phyloP scores from a whole-genome alignment of 345 rosid species.

The Gossypium longicalyx region DNA sequence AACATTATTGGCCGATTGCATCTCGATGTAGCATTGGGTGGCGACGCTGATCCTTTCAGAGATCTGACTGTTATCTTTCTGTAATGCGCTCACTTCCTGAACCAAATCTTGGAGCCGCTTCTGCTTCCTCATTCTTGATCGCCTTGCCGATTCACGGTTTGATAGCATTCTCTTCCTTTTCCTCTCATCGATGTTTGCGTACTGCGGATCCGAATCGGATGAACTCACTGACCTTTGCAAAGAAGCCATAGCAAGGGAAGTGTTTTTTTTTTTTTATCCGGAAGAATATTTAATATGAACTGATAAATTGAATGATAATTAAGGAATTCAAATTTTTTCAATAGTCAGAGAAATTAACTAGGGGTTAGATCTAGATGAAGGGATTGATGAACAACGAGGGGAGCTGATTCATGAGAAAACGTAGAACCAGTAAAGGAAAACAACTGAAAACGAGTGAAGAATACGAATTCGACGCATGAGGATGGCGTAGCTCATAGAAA shows the following conservation, averaged over 20 bases:
- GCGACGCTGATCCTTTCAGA: constrained; percentile 29
- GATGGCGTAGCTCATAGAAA: constrained; percentile 53
- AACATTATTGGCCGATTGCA: constrained; percentile 58
- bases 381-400: not conserved
- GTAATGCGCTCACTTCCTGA: constrained; percentile 43
- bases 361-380: not conserved
- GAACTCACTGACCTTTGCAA: constrained; percentile 45
- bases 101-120: constrained; percentile 57
- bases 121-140: constrained; percentile 81
- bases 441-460: constrained; percentile 89
- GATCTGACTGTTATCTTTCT: constrained; percentile 41
- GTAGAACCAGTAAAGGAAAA: constrained; percentile 86
- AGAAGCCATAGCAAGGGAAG: constrained; percentile 31
- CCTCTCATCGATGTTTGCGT: constrained; percentile 52
- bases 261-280: not conserved
- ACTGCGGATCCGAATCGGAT: constrained; percentile 55
- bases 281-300: not conserved
- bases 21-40: constrained; percentile 33
- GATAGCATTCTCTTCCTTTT: constrained; percentile 87
- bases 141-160: constrained; percentile 81
- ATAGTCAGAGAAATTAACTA: not conserved
- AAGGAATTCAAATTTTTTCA: not conserved
- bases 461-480: constrained; percentile 69
- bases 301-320: not conserved
- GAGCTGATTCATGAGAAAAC: constrained; percentile 37